A percentile compares a stretch with the other conserved stretches of the same genome.
phyloP scores from a whole-genome alignment of 148 eudicot genomes.

The Pouteria glomerata region DNA sequence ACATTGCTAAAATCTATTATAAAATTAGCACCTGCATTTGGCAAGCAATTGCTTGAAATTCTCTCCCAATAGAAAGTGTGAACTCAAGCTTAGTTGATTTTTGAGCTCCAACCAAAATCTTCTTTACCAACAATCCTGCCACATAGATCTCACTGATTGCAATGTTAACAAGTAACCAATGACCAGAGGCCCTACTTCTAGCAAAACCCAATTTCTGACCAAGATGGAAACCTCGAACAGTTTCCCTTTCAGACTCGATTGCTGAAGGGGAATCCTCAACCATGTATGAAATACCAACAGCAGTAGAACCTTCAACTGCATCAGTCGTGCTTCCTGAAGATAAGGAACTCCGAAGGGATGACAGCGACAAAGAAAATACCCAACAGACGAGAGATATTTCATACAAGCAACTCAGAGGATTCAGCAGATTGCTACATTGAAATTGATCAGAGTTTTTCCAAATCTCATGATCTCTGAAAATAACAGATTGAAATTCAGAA shows the following conservation, averaged over 20 bases:
- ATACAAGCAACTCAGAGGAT: slow-evolving; percentile 43
- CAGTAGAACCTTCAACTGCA: slow-evolving; percentile 30
- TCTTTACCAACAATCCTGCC: slow-evolving; percentile 46
- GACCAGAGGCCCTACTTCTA: slow-evolving; percentile 24
- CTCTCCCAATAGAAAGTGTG: slow-evolving; percentile 53
- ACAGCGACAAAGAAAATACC: slow-evolving; percentile 40
- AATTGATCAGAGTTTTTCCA: slow-evolving; percentile 25
- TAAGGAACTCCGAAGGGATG: slow-evolving; percentile 20
- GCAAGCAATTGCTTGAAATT: slow-evolving; percentile 46
- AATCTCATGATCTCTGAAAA: slow-evolving; percentile 42
- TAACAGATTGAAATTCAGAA: slow-evolving; percentile 31
- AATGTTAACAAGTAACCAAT: slow-evolving; percentile 37
- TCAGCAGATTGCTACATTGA: slow-evolving; percentile 28
- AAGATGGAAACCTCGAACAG: background rate
- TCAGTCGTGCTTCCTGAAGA: slow-evolving; percentile 18
- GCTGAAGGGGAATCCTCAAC: slow-evolving; percentile 21
- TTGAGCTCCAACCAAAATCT: slow-evolving; percentile 39
- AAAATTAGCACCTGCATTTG: slow-evolving; percentile 51
- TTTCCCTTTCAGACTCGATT: slow-evolving; percentile 19
- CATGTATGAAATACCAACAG: slow-evolving; percentile 12
- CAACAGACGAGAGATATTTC: slow-evolving; percentile 59
- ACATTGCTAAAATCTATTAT: background rate
- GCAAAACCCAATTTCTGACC: slow-evolving; percentile 13
- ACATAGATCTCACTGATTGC: slow-evolving; percentile 38
- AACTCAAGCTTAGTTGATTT: slow-evolving; percentile 30